Conservation (phyloP, 2,329 filamentous ascomycete species). For the Sphaerulina vaccinii region DNA sequence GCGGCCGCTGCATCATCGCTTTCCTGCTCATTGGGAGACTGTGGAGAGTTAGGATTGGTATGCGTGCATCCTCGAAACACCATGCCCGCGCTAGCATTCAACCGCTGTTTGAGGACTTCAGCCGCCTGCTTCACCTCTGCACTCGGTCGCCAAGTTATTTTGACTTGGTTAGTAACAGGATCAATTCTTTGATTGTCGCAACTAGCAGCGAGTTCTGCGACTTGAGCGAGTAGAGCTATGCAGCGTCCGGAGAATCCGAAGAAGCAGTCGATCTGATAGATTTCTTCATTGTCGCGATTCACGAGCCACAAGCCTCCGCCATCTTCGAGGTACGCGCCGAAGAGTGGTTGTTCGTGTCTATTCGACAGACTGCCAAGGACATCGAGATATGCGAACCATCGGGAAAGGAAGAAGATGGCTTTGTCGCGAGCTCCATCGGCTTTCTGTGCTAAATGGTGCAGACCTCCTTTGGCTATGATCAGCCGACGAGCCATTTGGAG, state of each 20-base stretch:
- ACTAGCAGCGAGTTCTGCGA: conserved; percentile 67
- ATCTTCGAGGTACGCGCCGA: conserved; percentile 41
- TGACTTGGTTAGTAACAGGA: conserved; percentile 48
- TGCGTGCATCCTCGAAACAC: conserved; percentile 47
- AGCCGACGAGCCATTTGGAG: conserved; percentile 73
- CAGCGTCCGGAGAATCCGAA: conserved; percentile 74
- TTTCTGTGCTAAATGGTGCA: conserved; percentile 45
- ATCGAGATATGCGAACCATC: conserved; percentile 83
- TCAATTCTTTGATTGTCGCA: conserved; percentile 67
- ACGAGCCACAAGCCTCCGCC: conserved; percentile 38
- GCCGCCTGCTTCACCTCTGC: conserved; percentile 57
- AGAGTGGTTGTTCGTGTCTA: conserved; percentile 45
- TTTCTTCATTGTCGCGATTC: conserved; percentile 37
- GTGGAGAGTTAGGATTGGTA: conserved; percentile 40
- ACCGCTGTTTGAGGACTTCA: conserved; percentile 58
- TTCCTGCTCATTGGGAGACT: conserved; percentile 35
- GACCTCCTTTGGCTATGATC: conserved; percentile 65
- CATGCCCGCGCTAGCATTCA: conserved; percentile 54
- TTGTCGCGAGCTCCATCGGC: conserved; percentile 48
- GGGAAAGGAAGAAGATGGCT: conserved; percentile 70
- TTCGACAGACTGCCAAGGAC: conserved; percentile 68
- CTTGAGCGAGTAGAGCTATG: conserved; percentile 67
- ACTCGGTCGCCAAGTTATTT: conserved; percentile 59
- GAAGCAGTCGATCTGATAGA: conserved; percentile 72
- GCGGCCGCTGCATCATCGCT: conserved; percentile 59